Conservation (phyloP, 306 rosid genomes). For the Rubus idaeus region DNA sequence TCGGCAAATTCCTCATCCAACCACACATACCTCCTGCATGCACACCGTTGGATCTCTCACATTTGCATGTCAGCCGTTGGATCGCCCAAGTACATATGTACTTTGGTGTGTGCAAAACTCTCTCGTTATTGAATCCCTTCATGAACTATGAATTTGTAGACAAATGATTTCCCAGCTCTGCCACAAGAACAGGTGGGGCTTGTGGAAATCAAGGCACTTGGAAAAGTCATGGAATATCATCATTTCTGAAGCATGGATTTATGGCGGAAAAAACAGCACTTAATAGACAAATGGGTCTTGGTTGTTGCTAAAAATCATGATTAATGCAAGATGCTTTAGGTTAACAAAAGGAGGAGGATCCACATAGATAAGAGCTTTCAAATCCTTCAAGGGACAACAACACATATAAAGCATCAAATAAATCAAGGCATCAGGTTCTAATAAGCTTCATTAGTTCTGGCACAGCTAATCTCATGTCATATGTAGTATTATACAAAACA, state of each 20-base stretch:
- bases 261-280: conserved; percentile 38
- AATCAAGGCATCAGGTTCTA: not conserved
- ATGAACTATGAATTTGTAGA: not conserved
- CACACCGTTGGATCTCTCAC: too few species aligned
- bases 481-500: not conserved
- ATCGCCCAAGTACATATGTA: too few species aligned
- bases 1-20: too few species aligned
- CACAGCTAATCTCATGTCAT: not conserved
- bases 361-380: conserved; percentile 24
- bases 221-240: conserved; percentile 33
- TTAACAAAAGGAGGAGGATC: conserved; percentile 26
- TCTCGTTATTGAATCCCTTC: not conserved
- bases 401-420: conserved; percentile 24
- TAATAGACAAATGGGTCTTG: conserved; percentile 40
- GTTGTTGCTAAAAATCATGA: conserved; percentile 40
- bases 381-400: conserved; percentile 37
- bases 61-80: too few species aligned
- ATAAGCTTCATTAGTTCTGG: not conserved
- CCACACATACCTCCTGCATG: too few species aligned
- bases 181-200: conserved; percentile 37
- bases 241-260: conserved; percentile 40
- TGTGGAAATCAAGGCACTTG: conserved; percentile 28
- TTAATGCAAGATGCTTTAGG: conserved; percentile 25
- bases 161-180: conserved; percentile 21
- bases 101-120: too few species aligned